These are phyloP conservation scores for Aotearoamyces nothofagi DNA, from an alignment of 2,329 filamentous ascomycete genomes.

Conservation along the genomic window DNA sequence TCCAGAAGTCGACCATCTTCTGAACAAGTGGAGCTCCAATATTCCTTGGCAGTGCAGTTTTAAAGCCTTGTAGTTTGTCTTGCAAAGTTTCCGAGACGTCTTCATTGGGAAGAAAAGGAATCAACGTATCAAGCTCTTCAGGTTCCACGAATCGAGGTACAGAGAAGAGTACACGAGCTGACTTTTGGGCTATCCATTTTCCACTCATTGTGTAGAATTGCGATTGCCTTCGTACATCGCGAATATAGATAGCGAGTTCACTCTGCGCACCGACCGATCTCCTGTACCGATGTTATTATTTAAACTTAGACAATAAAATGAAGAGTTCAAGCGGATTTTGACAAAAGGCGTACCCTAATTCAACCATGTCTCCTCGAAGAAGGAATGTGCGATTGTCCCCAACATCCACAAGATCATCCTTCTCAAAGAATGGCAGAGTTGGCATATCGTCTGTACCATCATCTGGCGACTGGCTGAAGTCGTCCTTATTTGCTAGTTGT, in stretches of 20 bases:
- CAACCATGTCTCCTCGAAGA: constrained; percentile 19
- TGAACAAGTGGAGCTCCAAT: constrained; percentile 27
- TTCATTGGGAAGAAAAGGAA: constrained; percentile 27
- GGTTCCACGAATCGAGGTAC: constrained; percentile 28
- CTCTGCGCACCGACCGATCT: constrained; percentile 5
- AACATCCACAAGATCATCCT: constrained; percentile 32
- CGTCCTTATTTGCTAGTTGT: background rate
- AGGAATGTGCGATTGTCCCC: constrained; percentile 16
- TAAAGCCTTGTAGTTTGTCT: constrained; percentile 21
- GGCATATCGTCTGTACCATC: constrained; percentile 13
- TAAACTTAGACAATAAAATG: constrained; percentile 4
- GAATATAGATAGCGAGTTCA: constrained; percentile 32
- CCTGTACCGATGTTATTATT: constrained; percentile 4
- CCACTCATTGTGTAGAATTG: constrained; percentile 35
- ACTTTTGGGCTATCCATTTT: constrained; percentile 25
- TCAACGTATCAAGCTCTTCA: constrained; percentile 24
- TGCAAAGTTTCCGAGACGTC: constrained; percentile 19
- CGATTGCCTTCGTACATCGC: constrained; percentile 21
- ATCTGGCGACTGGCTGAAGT: constrained; percentile 4
- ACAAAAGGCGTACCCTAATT: constrained; percentile 12
- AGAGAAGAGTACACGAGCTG: constrained; percentile 23
- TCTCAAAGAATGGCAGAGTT: constrained; percentile 20
- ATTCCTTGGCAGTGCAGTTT: constrained; percentile 26
- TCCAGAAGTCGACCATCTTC: constrained; percentile 26
- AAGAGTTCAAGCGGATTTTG: background rate